Conservation (phyloP, 192 early-diverging fungal genomes). For the Oehlia diaphana region DNA sequence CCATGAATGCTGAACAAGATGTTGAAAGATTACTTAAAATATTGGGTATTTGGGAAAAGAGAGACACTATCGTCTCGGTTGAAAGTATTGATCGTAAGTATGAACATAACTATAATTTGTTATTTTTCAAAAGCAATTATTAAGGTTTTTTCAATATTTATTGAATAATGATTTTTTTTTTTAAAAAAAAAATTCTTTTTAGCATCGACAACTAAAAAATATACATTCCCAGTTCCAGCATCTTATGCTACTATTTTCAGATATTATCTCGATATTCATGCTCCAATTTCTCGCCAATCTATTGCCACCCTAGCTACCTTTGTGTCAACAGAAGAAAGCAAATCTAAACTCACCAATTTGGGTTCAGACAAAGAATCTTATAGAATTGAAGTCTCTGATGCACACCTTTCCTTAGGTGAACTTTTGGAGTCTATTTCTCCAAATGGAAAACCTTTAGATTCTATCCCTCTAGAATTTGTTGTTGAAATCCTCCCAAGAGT, state of each 20-base stretch:
- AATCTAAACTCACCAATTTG: constrained; percentile 51
- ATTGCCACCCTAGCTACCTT: constrained; percentile 63
- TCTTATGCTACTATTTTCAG: constrained; percentile 85
- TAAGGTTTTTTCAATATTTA: neutral
- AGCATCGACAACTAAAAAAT: constrained; percentile 66
- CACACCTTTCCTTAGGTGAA: constrained; percentile 72
- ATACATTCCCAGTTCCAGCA: constrained; percentile 87
- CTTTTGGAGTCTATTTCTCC: constrained; percentile 69
- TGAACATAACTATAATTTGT: too few relatives aligned
- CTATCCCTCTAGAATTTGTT: constrained; percentile 78
- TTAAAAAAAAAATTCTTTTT: constrained; percentile 11
- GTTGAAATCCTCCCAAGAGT: constrained; percentile 83
- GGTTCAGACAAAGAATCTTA: constrained; percentile 73
- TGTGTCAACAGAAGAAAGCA: constrained; percentile 56
- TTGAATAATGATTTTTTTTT: neutral
- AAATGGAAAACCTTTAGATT: constrained; percentile 43
- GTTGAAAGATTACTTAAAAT: constrained; percentile 65
- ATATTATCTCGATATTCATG: constrained; percentile 88
- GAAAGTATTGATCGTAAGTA: constrained; percentile 62
- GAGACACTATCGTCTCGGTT: constrained; percentile 70
- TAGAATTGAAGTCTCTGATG: constrained; percentile 54
- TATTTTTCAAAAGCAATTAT: neutral
- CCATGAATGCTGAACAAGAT: constrained; percentile 80
- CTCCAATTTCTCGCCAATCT: constrained; percentile 68
- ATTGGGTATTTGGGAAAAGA: constrained; percentile 60